Base-by-base conservation (phyloP, 768 basidiomycete genomes). In the Pholiota microspora region DNA sequence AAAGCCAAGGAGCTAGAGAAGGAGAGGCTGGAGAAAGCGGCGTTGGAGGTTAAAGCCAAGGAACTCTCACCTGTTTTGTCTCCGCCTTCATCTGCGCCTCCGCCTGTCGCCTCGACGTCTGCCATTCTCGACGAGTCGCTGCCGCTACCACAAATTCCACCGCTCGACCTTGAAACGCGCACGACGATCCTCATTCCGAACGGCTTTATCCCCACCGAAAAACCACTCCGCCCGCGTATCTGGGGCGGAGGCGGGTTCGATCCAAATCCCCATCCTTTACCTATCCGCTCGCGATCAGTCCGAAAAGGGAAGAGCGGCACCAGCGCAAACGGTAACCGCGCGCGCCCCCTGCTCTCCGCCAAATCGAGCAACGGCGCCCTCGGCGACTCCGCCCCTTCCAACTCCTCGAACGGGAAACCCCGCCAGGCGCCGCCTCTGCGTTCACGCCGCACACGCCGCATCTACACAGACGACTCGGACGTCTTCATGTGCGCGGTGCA, bases 381-480 rank as follows among this genome's bases (percentile, higher is more conserved):
- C 0, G 40, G 45, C 21, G 51, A 34, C 7, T 45, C 21, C 12
- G 38, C 51, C n/a, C n/a, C n/a, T n/a, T n/a, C n/a, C n/a, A n/a
- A n/a, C n/a, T n/a, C n/a, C n/a, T n/a, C n/a, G n/a, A n/a, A n/a
- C n/a, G n/a, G n/a, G n/a, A n/a, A n/a, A 31, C 29, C 46, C 29
- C 16, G 54, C 9, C 38, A 51, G 44, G 28, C 38, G 9, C 18
- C 40, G 51, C 7, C 51, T n/a, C n/a, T 54, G 48, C 58, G 75
- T 25, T 70, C 70, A 35, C 57, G 62, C 12, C 58, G 64, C n/a
- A 57, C 63, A 29, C 72, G 82, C n/a, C 72, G 84, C 45, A 76
- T 89, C 31, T 90, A 90, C 69, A 90, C 88, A 0, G 88, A 90
- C 68, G 88, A 90, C 68, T 88, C 86, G 7, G 85, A 89, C 60